Conservation (phyloP, 257 asterid species). For the Capsicum chinense region DNA sequence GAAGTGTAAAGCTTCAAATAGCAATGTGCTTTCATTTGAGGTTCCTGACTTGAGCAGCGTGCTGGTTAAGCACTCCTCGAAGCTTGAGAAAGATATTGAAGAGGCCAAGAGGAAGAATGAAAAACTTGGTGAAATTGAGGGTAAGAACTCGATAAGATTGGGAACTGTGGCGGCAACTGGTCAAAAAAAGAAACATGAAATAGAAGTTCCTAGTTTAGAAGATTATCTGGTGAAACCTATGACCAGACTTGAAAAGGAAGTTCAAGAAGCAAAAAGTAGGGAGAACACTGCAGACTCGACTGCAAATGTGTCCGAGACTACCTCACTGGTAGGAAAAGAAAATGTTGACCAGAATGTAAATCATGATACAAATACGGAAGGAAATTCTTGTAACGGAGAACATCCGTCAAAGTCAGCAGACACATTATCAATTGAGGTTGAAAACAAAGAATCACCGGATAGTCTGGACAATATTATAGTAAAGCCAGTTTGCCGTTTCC, state of each 20-base stretch:
- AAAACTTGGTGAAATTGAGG: constrained; percentile 33
- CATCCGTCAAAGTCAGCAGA: constrained; percentile 12
- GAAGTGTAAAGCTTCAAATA: constrained; percentile 25
- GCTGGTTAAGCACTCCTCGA: constrained; percentile 58
- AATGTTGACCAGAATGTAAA: constrained; percentile 54
- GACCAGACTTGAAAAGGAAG: constrained; percentile 80
- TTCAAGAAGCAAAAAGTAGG: constrained; percentile 66
- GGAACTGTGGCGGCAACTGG: not conserved
- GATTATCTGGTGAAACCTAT: constrained; percentile 67
- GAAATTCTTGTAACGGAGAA: constrained; percentile 23
- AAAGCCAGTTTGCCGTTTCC: constrained; percentile 35
- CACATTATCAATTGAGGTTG: not conserved
- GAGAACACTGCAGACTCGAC: constrained; percentile 23
- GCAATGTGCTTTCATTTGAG: constrained; percentile 4
- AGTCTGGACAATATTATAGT: constrained; percentile 32
- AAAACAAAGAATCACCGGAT: constrained; percentile 29
- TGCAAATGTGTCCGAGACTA: not conserved
- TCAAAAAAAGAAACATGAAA: constrained; percentile 35
- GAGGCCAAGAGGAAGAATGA: constrained; percentile 45
- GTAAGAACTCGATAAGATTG: constrained; percentile 34
- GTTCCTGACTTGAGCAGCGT: constrained; percentile 59
- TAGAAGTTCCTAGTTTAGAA: constrained; percentile 69
- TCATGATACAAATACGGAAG: constrained; percentile 27
- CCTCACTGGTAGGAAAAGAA: constrained; percentile 51
- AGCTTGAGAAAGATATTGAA: constrained; percentile 68